Conservation (phyloP, 306 rosid species). For the Acacia acuminata region DNA sequence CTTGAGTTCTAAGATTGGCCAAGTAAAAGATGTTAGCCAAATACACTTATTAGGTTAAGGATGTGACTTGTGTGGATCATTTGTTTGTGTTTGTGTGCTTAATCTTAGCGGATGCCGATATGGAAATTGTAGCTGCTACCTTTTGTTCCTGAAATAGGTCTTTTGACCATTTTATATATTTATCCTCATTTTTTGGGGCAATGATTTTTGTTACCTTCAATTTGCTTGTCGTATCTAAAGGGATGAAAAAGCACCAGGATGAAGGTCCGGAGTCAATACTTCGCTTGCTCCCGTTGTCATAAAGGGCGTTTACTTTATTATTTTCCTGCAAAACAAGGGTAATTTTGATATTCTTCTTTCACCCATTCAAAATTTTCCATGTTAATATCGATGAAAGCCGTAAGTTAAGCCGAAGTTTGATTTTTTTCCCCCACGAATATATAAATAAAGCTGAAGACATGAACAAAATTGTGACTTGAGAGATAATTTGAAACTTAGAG, state of each 20-base stretch:
- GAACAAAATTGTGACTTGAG: neutral
- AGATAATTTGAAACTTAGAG: neutral
- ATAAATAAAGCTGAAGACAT: neutral
- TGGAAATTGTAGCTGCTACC: neutral
- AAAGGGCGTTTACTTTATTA: conserved; percentile 96
- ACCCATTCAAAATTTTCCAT: conserved; percentile 10
- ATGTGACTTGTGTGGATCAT: neutral
- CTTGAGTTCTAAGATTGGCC: neutral
- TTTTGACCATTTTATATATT: neutral
- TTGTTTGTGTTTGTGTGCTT: conserved; percentile 1
- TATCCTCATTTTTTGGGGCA: conserved; percentile 28
- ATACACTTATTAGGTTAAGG: conserved; percentile 1
- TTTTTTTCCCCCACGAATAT: neutral
- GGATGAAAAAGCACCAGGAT: conserved; percentile 55
- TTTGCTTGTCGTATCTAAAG: conserved; percentile 57
- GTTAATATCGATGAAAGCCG: neutral
- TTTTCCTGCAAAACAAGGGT: conserved; percentile 77
- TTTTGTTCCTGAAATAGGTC: conserved; percentile 9
- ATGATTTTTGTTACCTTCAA: conserved; percentile 30
- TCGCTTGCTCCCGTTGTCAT: conserved; percentile 72
- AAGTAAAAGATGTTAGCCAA: neutral
- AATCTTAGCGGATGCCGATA: conserved; percentile 2
- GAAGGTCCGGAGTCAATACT: conserved; percentile 75
- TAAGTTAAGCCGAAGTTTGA: neutral
- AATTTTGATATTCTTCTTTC: conserved; percentile 28